Conservation (phyloP, 1,284 basidiomycete species). For the Sporisorium iseilematis-ciliati region DNA sequence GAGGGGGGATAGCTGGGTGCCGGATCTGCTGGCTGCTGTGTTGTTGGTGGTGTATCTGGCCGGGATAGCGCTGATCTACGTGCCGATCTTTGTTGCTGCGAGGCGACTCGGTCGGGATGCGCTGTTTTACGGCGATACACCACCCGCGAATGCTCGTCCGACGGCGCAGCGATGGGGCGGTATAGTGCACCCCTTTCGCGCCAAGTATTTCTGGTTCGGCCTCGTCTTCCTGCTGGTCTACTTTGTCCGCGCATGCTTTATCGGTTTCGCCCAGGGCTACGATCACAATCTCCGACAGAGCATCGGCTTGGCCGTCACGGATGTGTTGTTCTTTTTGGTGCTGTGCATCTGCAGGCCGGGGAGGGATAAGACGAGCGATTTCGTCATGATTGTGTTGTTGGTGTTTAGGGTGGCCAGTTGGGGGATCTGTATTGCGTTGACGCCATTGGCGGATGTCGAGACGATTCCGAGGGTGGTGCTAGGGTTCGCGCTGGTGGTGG, state of each 20-base stretch:
- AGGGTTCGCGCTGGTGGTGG: conserved; percentile 63
- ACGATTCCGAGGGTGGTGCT: conserved; percentile 67
- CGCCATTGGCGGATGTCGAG: conserved; percentile 56
- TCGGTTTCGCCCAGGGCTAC: conserved; percentile 58
- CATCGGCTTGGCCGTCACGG: conserved; percentile 62
- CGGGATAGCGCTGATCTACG: conserved; percentile 42
- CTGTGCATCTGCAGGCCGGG: conserved; percentile 61
- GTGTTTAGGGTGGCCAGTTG: conserved; percentile 61
- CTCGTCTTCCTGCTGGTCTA: conserved; percentile 56
- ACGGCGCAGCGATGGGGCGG: conserved; percentile 52
- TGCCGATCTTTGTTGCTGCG: conserved; percentile 52
- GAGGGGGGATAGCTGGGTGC: conserved; percentile 62
- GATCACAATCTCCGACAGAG: conserved; percentile 61
- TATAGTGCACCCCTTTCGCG: conserved; percentile 60
- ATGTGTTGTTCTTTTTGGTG: conserved; percentile 60
- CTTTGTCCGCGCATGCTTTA: conserved; percentile 61
- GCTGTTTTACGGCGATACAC: conserved; percentile 56
- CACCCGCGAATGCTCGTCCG: conserved; percentile 39
- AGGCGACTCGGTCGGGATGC: conserved; percentile 25
- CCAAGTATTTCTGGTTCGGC: conserved; percentile 61
- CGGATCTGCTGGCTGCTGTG: conserved; percentile 61
- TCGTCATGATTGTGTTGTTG: conserved; percentile 62
- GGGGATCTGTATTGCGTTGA: conserved; percentile 63
- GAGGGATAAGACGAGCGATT: conserved; percentile 60
- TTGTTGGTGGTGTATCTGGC: conserved; percentile 46